Evolutionary conservation across 2,329 filamentous ascomycete genomes (phyloP).

Genomic region (Xylaria sp.): DNA sequence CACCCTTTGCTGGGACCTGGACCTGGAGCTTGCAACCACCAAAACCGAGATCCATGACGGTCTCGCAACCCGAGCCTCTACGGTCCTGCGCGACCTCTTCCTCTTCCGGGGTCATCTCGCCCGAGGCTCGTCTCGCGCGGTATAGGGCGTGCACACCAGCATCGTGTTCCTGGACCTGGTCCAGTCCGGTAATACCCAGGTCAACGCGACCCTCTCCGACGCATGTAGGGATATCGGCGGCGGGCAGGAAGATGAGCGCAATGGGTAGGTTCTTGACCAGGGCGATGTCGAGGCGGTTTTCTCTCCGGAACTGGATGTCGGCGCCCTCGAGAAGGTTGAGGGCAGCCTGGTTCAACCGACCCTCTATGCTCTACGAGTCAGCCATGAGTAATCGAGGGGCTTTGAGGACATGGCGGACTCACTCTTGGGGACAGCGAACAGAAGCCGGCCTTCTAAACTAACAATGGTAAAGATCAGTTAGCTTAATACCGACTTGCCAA

Average conservation of each 20-base stretch:
- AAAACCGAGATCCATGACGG: conserved; percentile 86
- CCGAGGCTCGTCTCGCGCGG: conserved; percentile 44
- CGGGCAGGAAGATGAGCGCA: conserved; percentile 92
- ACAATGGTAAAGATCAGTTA: conserved; percentile 30
- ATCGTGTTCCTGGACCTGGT: conserved; percentile 90
- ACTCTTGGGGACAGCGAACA: conserved; percentile 99
- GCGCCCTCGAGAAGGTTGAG: conserved; percentile 88
- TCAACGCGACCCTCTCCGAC: conserved; percentile 92
- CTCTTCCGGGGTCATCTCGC: conserved; percentile 39
- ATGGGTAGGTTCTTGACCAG: conserved; percentile 96
- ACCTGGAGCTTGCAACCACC: conserved; percentile 90
- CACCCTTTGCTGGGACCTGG: conserved; percentile 87
- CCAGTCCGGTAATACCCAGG: conserved; percentile 87
- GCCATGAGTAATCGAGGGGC: conserved; percentile 20
- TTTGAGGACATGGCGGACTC: conserved; percentile 38
- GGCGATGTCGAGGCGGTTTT: conserved; percentile 92
- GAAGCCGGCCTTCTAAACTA: conserved; percentile 84
- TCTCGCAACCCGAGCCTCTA: conserved; percentile 62
- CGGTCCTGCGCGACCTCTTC: conserved; percentile 39
- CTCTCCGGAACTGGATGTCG: conserved; percentile 93
- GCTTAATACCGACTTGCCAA: conserved; percentile 22
- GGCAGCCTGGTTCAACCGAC: conserved; percentile 79
- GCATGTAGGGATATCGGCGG: conserved; percentile 94
- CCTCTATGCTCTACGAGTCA: conserved; percentile 55
- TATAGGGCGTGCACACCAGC: conserved; percentile 50